phyloP scores from a whole-genome alignment of 225 moss, liverwort and hornwort genomes.

The Pseudisothecium myosuroides region DNA sequence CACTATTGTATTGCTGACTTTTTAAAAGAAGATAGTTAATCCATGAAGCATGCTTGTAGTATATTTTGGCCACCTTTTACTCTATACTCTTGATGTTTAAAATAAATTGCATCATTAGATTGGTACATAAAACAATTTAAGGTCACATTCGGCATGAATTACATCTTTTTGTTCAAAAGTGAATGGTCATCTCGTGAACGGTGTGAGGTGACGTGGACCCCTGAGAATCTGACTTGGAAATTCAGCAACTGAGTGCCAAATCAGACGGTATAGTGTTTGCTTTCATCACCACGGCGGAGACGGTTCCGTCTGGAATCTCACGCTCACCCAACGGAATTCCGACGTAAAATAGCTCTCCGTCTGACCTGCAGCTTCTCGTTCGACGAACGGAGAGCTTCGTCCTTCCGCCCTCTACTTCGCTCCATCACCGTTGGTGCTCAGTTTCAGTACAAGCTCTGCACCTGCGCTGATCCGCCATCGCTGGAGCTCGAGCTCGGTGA shows the following conservation, averaged over 20 bases:
- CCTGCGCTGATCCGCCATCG: not conserved
- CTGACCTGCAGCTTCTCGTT: not conserved
- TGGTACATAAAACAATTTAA: not conserved
- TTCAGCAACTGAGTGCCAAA: not conserved
- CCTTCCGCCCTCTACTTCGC: not conserved
- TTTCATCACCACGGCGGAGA: not conserved
- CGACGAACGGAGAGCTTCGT: not conserved
- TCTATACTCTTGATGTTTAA: not conserved
- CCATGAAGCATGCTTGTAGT: not conserved
- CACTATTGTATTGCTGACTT: not conserved
- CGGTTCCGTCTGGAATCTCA: not conserved
- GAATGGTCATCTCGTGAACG: not conserved
- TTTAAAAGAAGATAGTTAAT: not conserved
- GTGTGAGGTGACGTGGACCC: not conserved
- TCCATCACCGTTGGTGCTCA: not conserved
- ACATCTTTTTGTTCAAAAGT: accelerated
- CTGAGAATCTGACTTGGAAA: not conserved
- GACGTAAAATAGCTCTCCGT: not conserved
- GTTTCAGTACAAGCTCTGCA: too few relatives aligned
- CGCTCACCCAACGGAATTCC: not conserved
- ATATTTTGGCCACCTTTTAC: not conserved
- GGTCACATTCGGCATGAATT: accelerated
- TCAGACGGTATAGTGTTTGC: not conserved
- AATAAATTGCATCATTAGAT: not conserved
- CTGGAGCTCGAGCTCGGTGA: not conserved